phyloP scores from a whole-genome alignment of 2,329 filamentous ascomycete species.

The Lasiodiplodia sp. region DNA sequence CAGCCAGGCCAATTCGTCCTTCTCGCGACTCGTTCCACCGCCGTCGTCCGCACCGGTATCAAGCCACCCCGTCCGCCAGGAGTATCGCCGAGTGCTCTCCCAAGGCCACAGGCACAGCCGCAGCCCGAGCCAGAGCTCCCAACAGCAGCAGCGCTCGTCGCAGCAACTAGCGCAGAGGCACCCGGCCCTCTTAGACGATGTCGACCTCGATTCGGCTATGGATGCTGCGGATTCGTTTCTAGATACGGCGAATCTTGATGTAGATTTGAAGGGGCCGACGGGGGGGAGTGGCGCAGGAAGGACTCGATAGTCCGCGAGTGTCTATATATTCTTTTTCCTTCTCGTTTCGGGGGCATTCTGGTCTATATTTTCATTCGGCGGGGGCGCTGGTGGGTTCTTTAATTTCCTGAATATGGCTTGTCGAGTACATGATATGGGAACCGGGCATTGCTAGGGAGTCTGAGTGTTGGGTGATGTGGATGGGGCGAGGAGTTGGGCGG shows the following conservation, averaged over 20 bases:
- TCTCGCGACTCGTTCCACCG: neutral
- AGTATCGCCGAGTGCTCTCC: neutral
- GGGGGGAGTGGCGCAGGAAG: neutral
- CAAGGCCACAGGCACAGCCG: neutral
- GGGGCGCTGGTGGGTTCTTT: neutral
- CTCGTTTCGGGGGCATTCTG: too few relatives aligned
- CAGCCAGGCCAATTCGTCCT: neutral
- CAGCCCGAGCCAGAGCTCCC: slow-evolving; percentile 1
- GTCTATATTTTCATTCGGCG: neutral
- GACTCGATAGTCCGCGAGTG: neutral
- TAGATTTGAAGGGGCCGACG: neutral
- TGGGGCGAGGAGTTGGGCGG: neutral
- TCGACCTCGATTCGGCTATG: slow-evolving; percentile 14
- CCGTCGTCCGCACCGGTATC: neutral
- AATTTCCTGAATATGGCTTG: neutral
- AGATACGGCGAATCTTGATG: slow-evolving; percentile 3
- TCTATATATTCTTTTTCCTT: neutral
- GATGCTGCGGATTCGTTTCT: slow-evolving; percentile 27
- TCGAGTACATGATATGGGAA: neutral
- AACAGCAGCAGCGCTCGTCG: neutral
- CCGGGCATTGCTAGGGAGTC: neutral
- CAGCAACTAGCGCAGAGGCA: slow-evolving; percentile 1
- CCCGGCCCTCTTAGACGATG: neutral
- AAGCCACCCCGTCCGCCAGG: neutral
- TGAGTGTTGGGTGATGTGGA: neutral